Percentiles rank a stretch among this genome's conserved stretches.
Evolutionary conservation across 2,329 filamentous ascomycete genomes (phyloP).

Genomic region (Sphaerostilbella broomeana): DNA sequence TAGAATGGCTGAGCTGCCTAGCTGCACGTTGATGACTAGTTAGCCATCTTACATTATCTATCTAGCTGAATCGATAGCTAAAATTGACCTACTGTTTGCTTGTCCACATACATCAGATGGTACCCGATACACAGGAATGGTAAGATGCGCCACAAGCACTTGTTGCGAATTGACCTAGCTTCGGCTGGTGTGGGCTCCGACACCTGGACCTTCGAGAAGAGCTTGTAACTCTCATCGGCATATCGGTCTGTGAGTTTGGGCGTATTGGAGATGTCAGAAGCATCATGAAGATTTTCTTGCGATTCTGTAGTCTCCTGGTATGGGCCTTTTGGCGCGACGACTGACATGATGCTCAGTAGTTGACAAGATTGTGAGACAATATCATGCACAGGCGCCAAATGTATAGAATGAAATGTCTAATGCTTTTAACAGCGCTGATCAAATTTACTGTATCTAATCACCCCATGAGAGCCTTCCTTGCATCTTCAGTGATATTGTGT

Average conservation of each 20-base stretch:
- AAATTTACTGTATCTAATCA: too few relatives aligned
- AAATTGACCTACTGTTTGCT: slow-evolving; percentile 27
- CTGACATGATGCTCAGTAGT: too few relatives aligned
- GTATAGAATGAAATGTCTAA: too few relatives aligned
- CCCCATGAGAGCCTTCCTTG: too few relatives aligned
- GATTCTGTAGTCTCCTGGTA: slow-evolving; percentile 8
- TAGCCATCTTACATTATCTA: neutral
- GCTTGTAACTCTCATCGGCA: slow-evolving; percentile 36
- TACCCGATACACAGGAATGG: slow-evolving; percentile 34
- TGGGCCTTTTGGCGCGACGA: neutral
- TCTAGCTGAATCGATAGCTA: neutral
- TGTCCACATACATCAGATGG: slow-evolving; percentile 35
- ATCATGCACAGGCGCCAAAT: too few relatives aligned
- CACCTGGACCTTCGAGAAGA: slow-evolving; percentile 32
- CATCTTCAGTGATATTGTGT: too few relatives aligned
- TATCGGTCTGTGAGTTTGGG: slow-evolving; percentile 31
- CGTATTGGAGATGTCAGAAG: neutral
- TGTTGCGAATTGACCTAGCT: slow-evolving; percentile 26
- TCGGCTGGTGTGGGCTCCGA: slow-evolving; percentile 29
- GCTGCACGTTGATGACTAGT: neutral
- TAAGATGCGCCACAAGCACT: slow-evolving; percentile 30
- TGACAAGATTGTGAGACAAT: too few relatives aligned
- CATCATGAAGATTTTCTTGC: neutral
- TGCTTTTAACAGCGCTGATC: too few relatives aligned
- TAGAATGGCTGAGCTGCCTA: slow-evolving; percentile 15